Evolutionary conservation across 495 filamentous ascomycete genomes (phyloP), one percentile per base, ranked within the genome.

Genomic region (Podospora comata): DNA sequence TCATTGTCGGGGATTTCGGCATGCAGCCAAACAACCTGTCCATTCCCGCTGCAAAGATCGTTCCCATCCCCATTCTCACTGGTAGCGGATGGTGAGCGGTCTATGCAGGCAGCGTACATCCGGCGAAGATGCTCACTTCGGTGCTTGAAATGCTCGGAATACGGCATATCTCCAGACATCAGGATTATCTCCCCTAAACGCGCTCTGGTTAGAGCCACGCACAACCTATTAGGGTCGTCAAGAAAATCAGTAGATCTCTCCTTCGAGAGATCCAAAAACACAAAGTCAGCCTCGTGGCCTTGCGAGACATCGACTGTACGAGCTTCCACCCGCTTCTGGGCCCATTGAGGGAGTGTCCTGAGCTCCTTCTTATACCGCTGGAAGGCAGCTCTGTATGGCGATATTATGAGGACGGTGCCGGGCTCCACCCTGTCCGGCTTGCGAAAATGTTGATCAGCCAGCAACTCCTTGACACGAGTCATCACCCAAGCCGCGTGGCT

Each of bases 201-300:
- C 5, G 74, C 71, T 0, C 71, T 68, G 5, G 74, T 74, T 6
- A 70, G 11, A 6, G 68, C 72, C 0, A 74, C 74, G 39, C 68
- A 70, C 7, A 72, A 68, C 23, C 72, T 58, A 56, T 75, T 67
- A 0, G 66, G 60, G 2, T 73, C 60, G 19, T 73, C 71, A 2
- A 69, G 67, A 62, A 75, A 75, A 0, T 57, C 55, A 2, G 65
- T 68, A 0, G 65, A 53, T 0, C 18, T 28, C 9, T 39, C 61
- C 26, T 66, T 66, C 3, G 72, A 71, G 23, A 75, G 55, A 64
- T 77, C 75, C 15, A 77, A 55, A 61, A 74, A 69, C 3, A 77
- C 68, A n/a, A 75, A 65, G 26, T 77, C 75, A 4, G 73, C 73
- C 39, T 77, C 71, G 32, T 72, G 66, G 2, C 75, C 73, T 44